Base-by-base conservation (phyloP, 2,329 filamentous ascomycete species). In the Dryadomyces sulphureus region DNA sequence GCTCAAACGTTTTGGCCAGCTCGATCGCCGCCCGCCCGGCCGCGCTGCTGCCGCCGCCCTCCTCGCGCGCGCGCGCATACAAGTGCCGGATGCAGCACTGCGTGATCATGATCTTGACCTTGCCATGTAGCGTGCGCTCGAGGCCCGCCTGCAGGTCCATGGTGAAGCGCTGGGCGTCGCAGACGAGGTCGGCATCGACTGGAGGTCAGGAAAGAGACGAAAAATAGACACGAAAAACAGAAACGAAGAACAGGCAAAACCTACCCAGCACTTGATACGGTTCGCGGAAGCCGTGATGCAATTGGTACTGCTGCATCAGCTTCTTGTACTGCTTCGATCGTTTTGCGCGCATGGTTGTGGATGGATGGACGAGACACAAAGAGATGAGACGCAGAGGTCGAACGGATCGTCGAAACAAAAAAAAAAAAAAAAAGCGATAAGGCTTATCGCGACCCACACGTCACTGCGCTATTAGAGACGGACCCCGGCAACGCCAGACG, bases 281-380 rank as follows among this genome's bases (percentile, higher is more conserved):
- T 65, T 92, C 84, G 55, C 89, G 85, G 63, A 95, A 95, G 50
- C 84, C 82, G 60, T 94, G 95, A 50, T 79, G 80, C 62, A 90
- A 74, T 59, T 81, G 79, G 73, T 89, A 94, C 60, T 90, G 82
- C 65, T 87, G 81, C 81, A 98, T 93, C 58, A 95, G 79, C 78
- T 95, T 95, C 55, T 70, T 69, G 55, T 74, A 74, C 54, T 72
- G 69, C 53, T 73, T 73, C 20, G 67, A 68, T 14, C 70, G 48
- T 41, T 54, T 54, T 21, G 51, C 45, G 16, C 52, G 48, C 52
- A 54, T 54, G 4, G 32, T n/a, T 50, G 48, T 22, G 8, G 22
- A 17, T 11, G 7, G 12, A 20, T 11, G 16, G 5, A n/a, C 5
- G 27, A 32, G 22, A 25, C 35, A 30, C 6, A 34, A 12, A 27